phyloP scores from a whole-genome alignment of 305 asterid genomes.

The Fraxinus ornus region DNA sequence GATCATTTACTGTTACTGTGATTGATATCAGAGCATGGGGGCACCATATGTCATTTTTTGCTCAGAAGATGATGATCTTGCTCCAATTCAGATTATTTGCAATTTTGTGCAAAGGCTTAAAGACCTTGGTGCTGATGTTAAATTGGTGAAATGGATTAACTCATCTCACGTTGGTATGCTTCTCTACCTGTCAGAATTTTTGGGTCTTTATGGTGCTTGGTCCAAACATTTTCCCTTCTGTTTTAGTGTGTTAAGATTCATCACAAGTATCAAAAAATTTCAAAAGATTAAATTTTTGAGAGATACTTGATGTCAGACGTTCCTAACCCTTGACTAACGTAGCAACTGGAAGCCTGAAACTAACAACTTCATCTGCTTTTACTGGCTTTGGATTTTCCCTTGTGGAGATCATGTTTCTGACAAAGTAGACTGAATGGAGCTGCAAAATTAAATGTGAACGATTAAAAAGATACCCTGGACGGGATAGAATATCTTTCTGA shows the following conservation, averaged over 20 bases:
- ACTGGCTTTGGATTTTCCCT: not conserved
- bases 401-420: not conserved
- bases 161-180: conserved; percentile 86
- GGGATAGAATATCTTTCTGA: not conserved
- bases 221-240: not conserved
- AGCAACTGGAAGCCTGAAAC: not conserved
- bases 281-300: not conserved
- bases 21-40: conserved; percentile 50
- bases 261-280: not conserved
- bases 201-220: not conserved
- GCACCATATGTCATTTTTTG: conserved; percentile 91
- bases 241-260: not conserved
- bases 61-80: conserved; percentile 94
- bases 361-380: not conserved
- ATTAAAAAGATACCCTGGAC: not conserved
- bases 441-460: not conserved
- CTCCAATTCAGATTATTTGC: conserved; percentile 60
- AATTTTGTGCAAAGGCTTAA: conserved; percentile 74
- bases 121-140: conserved; percentile 76
- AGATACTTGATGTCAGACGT: not conserved
- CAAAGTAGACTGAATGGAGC: not conserved
- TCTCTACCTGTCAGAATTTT: conserved; percentile 2
- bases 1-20: conserved; percentile 8
- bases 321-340: not conserved
- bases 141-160: conserved; percentile 67